Evolutionary conservation across 768 basidiomycete species (phyloP), one percentile per base, ranked within the genome.

Genomic region (Fomitopsis serialis): DNA sequence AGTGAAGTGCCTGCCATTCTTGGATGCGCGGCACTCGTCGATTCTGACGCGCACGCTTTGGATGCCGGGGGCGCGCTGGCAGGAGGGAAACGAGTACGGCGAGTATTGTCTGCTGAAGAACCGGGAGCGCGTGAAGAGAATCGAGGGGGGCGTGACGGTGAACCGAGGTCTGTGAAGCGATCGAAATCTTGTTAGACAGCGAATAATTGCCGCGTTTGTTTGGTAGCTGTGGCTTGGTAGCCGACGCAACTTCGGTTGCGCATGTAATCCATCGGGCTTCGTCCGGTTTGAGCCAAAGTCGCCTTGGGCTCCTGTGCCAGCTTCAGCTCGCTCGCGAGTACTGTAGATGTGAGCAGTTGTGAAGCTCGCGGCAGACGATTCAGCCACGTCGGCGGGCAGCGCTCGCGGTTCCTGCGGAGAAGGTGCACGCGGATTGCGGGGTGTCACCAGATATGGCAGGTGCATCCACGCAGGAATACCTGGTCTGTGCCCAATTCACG

Each of bases 81-180:
- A 85, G 58, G 70, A 68, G 23, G 69, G 70, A 58, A 92, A 96
- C 64, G 77, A 78, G 54, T 97, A 79, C 68, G 96, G 96, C 1
- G 92, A 98, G 62, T 97, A 92, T 66, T 97, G 95, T 67, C 65
- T 99, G 57, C 74, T 99, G 56, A 82, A 77, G 67, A 86, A 92
- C 58, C 79, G 67, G 60, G 71, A 65, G 56, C 66, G 59, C 25
- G 65, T 71, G 53, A 57, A 52, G 52, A 46, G 45, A 51, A 69
- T 70, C 58, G 63, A 67, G 24, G 47, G 42, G 54, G 42, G 47
- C 54, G 48, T 60, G 52, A 54, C 49, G 21, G 61, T 63, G 45
- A 22, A 21, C 23, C 37, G 37, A 17, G 37, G 15, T 40, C 37
- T 19, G 37, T 40, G 37, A 40, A 15, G 13, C 15, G 6, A 40